A percentile compares a stretch with the other conserved stretches of the same genome.
phyloP scores from a whole-genome alignment of 1,139 yeast species.

The Saccharomyces hybrid region DNA sequence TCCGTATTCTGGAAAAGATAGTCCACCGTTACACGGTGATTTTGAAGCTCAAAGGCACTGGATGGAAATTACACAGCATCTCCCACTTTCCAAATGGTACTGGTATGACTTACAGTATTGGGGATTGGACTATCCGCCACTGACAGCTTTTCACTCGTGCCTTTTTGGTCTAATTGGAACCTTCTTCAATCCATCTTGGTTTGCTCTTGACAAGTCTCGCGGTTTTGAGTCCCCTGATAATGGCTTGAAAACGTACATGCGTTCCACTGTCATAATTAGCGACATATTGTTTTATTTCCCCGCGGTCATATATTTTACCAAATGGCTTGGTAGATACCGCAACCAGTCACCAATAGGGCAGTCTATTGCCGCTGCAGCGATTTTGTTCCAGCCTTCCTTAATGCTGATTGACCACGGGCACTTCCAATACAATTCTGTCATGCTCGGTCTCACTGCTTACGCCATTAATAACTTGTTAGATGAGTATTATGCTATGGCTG shows the following conservation, averaged over 20 bases:
- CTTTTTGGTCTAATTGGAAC: conserved; percentile 66
- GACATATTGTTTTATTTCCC: conserved; percentile 74
- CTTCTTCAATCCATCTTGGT: conserved; percentile 62
- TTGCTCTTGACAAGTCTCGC: conserved; percentile 60
- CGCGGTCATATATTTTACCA: conserved; percentile 61
- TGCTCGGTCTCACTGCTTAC: conserved; percentile 77
- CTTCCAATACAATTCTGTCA: conserved; percentile 88
- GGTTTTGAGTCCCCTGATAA: conserved; percentile 57
- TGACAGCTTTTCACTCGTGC: conserved; percentile 91
- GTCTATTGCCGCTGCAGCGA: conserved; percentile 63
- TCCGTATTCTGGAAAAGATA: conserved; percentile 63
- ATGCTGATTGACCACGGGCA: conserved; percentile 93
- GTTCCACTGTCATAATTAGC: conserved; percentile 67
- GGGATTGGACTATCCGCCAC: conserved; percentile 97
- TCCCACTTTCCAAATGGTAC: conserved; percentile 79
- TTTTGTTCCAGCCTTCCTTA: conserved; percentile 73
- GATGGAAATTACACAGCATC: conserved; percentile 80
- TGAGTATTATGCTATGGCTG: conserved; percentile 58
- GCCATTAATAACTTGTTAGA: conserved; percentile 60
- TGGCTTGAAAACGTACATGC: conserved; percentile 68
- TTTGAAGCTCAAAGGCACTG: conserved; percentile 98
- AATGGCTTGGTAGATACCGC: conserved; percentile 52
- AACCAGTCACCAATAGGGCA: conserved; percentile 61
- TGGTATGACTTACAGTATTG: conserved; percentile 83
- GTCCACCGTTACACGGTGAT: conserved; percentile 83